A percentile compares a stretch with the other conserved stretches of the same genome.
Conservation (phyloP, 148 eudicot species). For the Amaranthus cruentus region DNA sequence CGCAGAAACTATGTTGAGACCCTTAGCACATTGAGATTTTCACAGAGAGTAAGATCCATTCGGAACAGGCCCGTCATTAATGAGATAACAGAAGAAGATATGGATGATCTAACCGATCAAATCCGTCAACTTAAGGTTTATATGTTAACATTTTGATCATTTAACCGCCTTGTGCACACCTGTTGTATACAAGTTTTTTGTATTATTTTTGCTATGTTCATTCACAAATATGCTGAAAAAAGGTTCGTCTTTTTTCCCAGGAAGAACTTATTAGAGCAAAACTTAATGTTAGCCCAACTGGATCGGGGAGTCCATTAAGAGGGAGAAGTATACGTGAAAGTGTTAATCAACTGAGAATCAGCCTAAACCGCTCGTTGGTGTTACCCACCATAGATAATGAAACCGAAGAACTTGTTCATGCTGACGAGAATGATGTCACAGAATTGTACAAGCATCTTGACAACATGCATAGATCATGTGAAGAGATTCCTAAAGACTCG, state of each 20-base stretch:
- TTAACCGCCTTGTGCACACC: not conserved
- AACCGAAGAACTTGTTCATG: too few relatives aligned
- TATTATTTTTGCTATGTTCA: not conserved
- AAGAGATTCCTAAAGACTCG: constrained; percentile 1
- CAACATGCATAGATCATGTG: not conserved
- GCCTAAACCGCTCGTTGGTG: too few relatives aligned
- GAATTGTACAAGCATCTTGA: too few relatives aligned
- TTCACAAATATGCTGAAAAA: not conserved
- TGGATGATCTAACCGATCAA: constrained; percentile 85
- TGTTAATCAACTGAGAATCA: too few relatives aligned
- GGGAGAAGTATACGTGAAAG: not conserved
- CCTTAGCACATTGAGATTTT: constrained; percentile 86
- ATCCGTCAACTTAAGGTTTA: constrained; percentile 89
- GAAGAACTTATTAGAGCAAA: constrained; percentile 14
- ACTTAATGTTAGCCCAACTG: constrained; percentile 2
- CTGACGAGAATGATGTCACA: too few relatives aligned
- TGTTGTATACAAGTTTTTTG: too few relatives aligned
- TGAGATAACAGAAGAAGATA: constrained; percentile 93
- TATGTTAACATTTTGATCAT: not conserved
- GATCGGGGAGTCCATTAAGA: not conserved
- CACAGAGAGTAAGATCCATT: constrained; percentile 56
- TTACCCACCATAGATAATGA: too few relatives aligned
- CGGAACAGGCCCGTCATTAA: constrained; percentile 80
- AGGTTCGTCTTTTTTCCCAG: not conserved
- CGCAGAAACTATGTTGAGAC: constrained; percentile 67